Evolutionary conservation across 805 yeast genomes (phyloP).

Genomic region (Starmerella roubikii): DNA sequence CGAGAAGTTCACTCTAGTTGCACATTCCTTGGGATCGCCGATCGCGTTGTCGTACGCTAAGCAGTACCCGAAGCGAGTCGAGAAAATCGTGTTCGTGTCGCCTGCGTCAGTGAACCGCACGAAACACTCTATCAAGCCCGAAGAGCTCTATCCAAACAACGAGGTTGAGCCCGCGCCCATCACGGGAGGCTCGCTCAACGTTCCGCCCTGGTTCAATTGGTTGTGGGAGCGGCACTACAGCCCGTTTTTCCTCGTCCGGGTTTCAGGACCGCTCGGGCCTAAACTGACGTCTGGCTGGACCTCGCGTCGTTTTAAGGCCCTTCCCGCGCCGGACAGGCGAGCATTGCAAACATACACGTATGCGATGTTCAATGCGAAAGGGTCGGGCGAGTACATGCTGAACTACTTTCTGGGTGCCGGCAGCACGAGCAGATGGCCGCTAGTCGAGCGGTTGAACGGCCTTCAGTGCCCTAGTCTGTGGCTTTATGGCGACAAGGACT

Average conservation of each 20-base stretch:
- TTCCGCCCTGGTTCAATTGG: slow-evolving; percentile 49
- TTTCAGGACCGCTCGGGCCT: slow-evolving; percentile 72
- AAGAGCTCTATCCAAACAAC: slow-evolving; percentile 12
- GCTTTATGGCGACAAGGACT: slow-evolving; percentile 72
- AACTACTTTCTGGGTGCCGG: slow-evolving; percentile 81
- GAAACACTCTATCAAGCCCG: slow-evolving; percentile 27
- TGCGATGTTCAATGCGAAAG: slow-evolving; percentile 69
- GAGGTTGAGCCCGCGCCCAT: slow-evolving; percentile 1
- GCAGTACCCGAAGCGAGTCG: slow-evolving; percentile 45
- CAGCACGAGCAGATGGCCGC: slow-evolving; percentile 71
- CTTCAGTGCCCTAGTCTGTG: slow-evolving; percentile 51
- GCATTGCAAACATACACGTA: slow-evolving; percentile 69
- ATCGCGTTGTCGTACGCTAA: slow-evolving; percentile 55
- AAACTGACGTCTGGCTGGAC: slow-evolving; percentile 84
- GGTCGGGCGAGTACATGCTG: slow-evolving; percentile 88
- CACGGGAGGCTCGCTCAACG: slow-evolving; percentile 9
- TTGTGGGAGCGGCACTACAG: slow-evolving; percentile 81
- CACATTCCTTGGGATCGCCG: slow-evolving; percentile 92
- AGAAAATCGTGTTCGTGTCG: slow-evolving; percentile 61
- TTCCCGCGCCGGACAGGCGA: slow-evolving; percentile 33
- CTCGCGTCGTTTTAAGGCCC: slow-evolving; percentile 56
- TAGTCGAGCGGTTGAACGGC: slow-evolving; percentile 37
- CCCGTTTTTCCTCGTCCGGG: slow-evolving; percentile 70
- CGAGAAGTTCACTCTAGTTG: slow-evolving; percentile 45
- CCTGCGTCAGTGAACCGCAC: slow-evolving; percentile 69